A percentile compares a stretch with the other conserved stretches of the same genome.
Conservation (phyloP, 1,284 basidiomycete genomes). For the Marasmius oreades region DNA sequence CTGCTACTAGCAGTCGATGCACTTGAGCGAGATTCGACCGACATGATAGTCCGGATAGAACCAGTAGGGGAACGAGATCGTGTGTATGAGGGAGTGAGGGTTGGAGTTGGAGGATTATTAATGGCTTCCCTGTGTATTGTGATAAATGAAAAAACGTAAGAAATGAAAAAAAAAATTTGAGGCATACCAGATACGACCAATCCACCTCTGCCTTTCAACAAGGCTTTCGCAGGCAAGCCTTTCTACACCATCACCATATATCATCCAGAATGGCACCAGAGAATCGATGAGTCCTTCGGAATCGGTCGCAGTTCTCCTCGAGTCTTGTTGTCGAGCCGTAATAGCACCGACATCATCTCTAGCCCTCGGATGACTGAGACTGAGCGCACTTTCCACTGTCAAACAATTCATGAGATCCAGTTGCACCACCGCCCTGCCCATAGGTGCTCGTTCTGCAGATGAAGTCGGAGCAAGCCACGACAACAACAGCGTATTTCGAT, state of each 20-base stretch:
- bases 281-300: conserved; percentile 59
- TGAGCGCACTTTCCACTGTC: conserved; percentile 76
- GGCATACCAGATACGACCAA: conserved; percentile 77
- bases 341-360: conserved; percentile 81
- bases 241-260: conserved; percentile 86
- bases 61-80: conserved; percentile 62
- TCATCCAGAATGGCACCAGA: conserved; percentile 83
- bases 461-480: conserved; percentile 77
- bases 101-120: conserved; percentile 33
- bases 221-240: conserved; percentile 80
- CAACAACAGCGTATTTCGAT: conserved; percentile 73
- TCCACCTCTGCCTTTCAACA: conserved; percentile 82
- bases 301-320: conserved; percentile 28
- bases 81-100: conserved; percentile 9
- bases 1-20: conserved; percentile 20
- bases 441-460: conserved; percentile 8
- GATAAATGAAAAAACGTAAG: conserved; percentile 4
- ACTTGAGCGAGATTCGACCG: conserved; percentile 43
- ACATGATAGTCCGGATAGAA: conserved; percentile 67
- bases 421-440: conserved; percentile 73
- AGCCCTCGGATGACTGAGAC: conserved; percentile 72
- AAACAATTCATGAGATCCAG: conserved; percentile 81
- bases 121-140: conserved; percentile 60
- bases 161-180: conserved; percentile 10
- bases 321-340: conserved; percentile 62